These are phyloP conservation scores for Mollisiaceae sp. DNA, from an alignment of 2,329 filamentous ascomycete genomes.

Conservation along the genomic window DNA sequence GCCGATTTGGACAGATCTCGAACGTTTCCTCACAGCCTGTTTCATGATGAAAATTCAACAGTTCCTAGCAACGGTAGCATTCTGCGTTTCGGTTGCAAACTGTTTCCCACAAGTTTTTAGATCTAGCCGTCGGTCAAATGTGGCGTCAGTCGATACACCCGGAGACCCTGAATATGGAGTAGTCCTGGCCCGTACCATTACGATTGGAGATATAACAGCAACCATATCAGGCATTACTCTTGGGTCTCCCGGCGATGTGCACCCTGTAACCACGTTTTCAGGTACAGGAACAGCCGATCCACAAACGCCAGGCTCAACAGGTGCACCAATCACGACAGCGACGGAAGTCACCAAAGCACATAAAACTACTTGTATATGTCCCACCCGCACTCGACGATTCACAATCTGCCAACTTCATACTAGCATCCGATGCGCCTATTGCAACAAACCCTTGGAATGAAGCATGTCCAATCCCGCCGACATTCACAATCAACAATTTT, in stretches of 20 bases:
- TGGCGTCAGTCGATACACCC: slow-evolving; percentile 1
- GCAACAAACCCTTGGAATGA: slow-evolving; percentile 11
- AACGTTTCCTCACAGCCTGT: background rate
- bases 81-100: slow-evolving; percentile 1
- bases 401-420: background rate
- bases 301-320: slow-evolving; percentile 1
- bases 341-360: background rate
- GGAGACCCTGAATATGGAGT: background rate
- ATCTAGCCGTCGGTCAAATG: slow-evolving; percentile 8
- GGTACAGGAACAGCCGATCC: background rate
- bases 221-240: slow-evolving; percentile 16
- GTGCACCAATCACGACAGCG: background rate
- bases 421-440: slow-evolving; percentile 1
- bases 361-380: background rate
- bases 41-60: slow-evolving; percentile 13
- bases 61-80: background rate
- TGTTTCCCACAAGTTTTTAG: slow-evolving; percentile 11
- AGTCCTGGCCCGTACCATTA: slow-evolving; percentile 1
- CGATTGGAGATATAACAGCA: background rate
- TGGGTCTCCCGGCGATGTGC: background rate
- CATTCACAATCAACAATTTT: slow-evolving; percentile 16
- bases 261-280: background rate
- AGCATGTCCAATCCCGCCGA: slow-evolving; percentile 11
- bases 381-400: background rate
- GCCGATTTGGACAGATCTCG: background rate